Evolutionary conservation across 345 rosid genomes (phyloP).

Genomic region (Diplotaxis tenuifolia): DNA sequence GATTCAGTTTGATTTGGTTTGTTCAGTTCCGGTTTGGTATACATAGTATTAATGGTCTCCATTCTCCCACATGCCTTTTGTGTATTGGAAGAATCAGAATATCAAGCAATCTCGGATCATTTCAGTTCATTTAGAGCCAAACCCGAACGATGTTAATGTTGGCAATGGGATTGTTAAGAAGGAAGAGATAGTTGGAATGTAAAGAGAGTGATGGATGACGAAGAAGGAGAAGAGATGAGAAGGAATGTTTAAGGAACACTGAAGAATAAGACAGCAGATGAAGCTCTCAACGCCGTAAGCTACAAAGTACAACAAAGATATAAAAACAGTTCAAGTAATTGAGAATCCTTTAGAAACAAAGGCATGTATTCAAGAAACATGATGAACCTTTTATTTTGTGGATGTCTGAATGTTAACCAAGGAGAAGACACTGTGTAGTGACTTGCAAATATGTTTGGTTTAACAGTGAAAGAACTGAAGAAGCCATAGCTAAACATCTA

Average conservation of each 20-base stretch:
- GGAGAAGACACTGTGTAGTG: conserved; percentile 3
- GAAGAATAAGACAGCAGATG: conserved; percentile 37
- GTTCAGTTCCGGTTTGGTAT: neutral
- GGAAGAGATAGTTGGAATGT: conserved; percentile 40
- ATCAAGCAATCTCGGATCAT: conserved; percentile 27
- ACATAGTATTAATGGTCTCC: neutral
- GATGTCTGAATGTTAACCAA: conserved; percentile 12
- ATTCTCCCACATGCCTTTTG: neutral
- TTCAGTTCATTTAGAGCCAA: neutral
- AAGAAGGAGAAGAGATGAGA: conserved; percentile 42
- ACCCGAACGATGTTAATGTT: neutral
- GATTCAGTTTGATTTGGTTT: neutral
- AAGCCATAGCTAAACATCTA: conserved; percentile 24
- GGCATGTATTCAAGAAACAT: neutral
- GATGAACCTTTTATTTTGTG: conserved; percentile 12
- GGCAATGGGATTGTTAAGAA: conserved; percentile 29
- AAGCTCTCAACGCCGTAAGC: conserved; percentile 25
- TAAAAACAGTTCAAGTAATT: neutral
- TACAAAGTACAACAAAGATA: neutral
- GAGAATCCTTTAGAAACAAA: conserved; percentile 3
- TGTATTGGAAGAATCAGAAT: conserved; percentile 24
- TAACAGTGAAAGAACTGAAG: neutral
- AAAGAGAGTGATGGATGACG: conserved; percentile 45
- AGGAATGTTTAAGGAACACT: conserved; percentile 32
- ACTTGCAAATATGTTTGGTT: conserved; percentile 7